Conservation (phyloP, 345 rosid species). For the Salix viminalis region DNA sequence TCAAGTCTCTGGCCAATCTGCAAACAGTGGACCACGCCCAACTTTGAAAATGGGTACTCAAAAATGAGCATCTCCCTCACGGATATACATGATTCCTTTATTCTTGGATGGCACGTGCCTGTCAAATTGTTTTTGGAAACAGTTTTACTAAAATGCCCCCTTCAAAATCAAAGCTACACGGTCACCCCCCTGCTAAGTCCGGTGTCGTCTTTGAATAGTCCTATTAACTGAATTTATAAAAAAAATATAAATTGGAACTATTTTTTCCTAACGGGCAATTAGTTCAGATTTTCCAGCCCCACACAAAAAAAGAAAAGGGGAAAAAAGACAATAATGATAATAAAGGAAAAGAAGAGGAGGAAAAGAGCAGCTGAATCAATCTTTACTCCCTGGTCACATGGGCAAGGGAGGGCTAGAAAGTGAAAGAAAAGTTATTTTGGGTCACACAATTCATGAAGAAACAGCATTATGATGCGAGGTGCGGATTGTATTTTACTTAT, state of each 20-base stretch:
- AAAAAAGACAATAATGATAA: background rate
- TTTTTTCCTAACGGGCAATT: background rate
- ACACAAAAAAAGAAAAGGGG: background rate
- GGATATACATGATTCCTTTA: too few relatives aligned
- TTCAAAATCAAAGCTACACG: background rate
- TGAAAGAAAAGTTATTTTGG: constrained; percentile 16
- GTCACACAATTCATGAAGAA: constrained; percentile 31
- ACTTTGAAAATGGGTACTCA: background rate
- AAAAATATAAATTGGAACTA: background rate
- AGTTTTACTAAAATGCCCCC: background rate
- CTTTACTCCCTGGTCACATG: constrained; percentile 23
- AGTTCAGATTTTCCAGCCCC: constrained; percentile 21
- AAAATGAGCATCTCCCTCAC: background rate
- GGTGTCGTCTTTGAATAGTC: background rate
- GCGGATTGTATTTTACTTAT: background rate
- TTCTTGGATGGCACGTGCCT: background rate
- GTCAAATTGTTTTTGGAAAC: background rate
- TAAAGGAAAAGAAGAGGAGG: background rate
- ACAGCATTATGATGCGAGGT: constrained; percentile 15
- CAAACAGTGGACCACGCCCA: background rate
- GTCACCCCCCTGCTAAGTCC: background rate
- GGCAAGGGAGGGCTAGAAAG: constrained; percentile 20
- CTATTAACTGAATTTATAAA: background rate
- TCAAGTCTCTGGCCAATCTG: too few relatives aligned
- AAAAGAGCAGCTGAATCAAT: background rate